Evolutionary conservation across 1,284 basidiomycete genomes (phyloP).

Genomic region (Rhodotorula sp.): DNA sequence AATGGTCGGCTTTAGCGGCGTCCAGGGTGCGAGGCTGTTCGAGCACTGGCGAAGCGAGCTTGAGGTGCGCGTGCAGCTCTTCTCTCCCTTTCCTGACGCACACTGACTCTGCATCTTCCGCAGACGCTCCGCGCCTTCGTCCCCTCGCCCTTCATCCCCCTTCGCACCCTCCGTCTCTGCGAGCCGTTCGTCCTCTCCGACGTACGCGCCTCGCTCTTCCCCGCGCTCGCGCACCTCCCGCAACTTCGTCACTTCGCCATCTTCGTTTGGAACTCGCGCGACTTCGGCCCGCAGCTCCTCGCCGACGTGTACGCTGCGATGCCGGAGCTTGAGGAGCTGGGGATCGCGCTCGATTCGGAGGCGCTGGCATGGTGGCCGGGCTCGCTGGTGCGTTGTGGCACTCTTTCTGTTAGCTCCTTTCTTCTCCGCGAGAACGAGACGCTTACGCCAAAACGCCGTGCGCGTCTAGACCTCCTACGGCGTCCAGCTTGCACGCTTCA

Average conservation of each 20-base stretch:
- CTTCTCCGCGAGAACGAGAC: no score
- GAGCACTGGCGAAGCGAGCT: not conserved
- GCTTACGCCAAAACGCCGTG: not conserved
- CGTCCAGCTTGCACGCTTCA: not conserved
- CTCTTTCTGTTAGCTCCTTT: not conserved
- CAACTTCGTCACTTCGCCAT: slow-evolving; percentile 10
- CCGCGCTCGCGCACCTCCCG: slow-evolving; percentile 9
- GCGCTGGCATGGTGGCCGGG: slow-evolving; percentile 22
- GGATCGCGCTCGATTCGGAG: slow-evolving; percentile 15
- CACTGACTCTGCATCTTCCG: not conserved
- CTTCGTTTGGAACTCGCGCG: slow-evolving; percentile 20
- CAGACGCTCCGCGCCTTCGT: slow-evolving; percentile 1
- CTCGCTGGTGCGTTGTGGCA: not conserved
- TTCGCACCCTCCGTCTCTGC: slow-evolving; percentile 18
- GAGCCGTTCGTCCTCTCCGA: slow-evolving; percentile 4
- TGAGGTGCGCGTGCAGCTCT: slow-evolving; percentile 8
- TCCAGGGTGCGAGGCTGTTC: not conserved
- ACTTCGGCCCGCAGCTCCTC: slow-evolving; percentile 3
- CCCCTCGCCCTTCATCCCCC: slow-evolving; percentile 2
- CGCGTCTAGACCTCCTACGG: slow-evolving; percentile 6
- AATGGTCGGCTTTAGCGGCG: not conserved
- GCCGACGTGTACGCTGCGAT: not conserved
- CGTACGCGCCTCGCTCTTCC: slow-evolving; percentile 5
- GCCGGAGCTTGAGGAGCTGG: slow-evolving; percentile 22
- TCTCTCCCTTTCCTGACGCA: not conserved